phyloP scores from a whole-genome alignment of 768 basidiomycete genomes.

The Lentinula raphanica region DNA sequence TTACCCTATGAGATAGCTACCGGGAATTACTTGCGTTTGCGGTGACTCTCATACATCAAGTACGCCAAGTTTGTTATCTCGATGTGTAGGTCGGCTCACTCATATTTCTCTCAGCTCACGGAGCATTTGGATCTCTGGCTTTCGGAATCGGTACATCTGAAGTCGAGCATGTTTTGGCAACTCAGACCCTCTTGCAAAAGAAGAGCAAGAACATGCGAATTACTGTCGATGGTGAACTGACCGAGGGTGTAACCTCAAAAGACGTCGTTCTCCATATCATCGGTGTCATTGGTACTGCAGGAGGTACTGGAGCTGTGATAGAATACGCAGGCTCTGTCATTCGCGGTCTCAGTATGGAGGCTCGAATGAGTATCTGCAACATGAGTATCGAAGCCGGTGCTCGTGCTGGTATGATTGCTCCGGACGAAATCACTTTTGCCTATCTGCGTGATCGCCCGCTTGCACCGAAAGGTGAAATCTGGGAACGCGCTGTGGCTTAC shows the following conservation, averaged over 20 bases:
- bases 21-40: constrained; percentile 80
- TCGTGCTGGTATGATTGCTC: constrained; percentile 89
- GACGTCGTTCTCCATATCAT: constrained; percentile 90
- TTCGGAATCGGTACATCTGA: constrained; percentile 94
- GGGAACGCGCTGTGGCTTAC: constrained; percentile 82
- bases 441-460: constrained; percentile 81
- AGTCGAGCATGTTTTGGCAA: constrained; percentile 91
- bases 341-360: constrained; percentile 83
- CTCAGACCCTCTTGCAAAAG: constrained; percentile 81
- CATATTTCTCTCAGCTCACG: constrained; percentile 54
- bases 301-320: constrained; percentile 87
- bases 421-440: constrained; percentile 80
- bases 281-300: constrained; percentile 88
- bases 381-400: constrained; percentile 96
- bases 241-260: constrained; percentile 81
- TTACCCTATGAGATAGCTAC: constrained; percentile 38
- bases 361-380: constrained; percentile 87
- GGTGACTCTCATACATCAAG: constrained; percentile 94
- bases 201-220: constrained; percentile 93
- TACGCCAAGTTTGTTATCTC: constrained; percentile 30
- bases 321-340: constrained; percentile 90
- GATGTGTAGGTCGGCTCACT: neutral
- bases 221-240: constrained; percentile 75
- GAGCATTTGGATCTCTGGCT: constrained; percentile 88
- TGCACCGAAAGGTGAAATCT: constrained; percentile 76